Evolutionary conservation across 805 yeast species (phyloP), one percentile per base, ranked within the genome.

Genomic region (Citeromyces nyonsensis): DNA sequence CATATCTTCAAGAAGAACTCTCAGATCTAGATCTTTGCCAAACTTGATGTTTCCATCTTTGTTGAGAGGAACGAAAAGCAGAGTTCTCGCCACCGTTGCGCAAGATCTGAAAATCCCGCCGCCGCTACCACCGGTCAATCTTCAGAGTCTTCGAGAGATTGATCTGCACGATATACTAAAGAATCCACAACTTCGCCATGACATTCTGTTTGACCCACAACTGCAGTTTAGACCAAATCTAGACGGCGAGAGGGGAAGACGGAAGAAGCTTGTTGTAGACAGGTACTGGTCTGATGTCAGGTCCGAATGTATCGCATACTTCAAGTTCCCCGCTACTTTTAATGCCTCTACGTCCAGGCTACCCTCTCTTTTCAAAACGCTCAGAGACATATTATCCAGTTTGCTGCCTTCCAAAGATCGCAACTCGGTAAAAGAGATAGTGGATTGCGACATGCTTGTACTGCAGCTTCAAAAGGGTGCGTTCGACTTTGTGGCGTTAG

Each of bases 141-240:
- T 82, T 31, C 85, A 76, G 46, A 73, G 84, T 24, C 63, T 86
- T 41, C 73, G 77, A 43, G 95, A 84, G 49, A 80, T 86, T 36
- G 96, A 86, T 46, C 56, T 86, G 30, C 80, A 80, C 39, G 94
- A 84, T 48, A 86, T 88, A 33, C 63, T 86, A 42, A 82, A 81
- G 48, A 86, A 86, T 54, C 95, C 95, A 3, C 95, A 84, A 51
- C 60, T 86, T 35, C 69, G 97, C 40, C 97, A 86, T 52, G 97
- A 88, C 51, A 82, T 88, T 34, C 63, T 84, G 10, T 86, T 86
- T 49, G 95, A 86, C 56, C 93, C 95, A 11, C 82, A 81, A 47
- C 61, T 86, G 37, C 95, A 85, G 57, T 83, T 86, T 52, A 69
- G 96, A 49, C 94, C 94, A 20, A 82, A 83, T 47, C 59, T 85